Percentiles rank a stretch among this genome's conserved stretches.
Evolutionary conservation across 1,139 yeast species (phyloP).

Genomic region (Candida tropicalis): DNA sequence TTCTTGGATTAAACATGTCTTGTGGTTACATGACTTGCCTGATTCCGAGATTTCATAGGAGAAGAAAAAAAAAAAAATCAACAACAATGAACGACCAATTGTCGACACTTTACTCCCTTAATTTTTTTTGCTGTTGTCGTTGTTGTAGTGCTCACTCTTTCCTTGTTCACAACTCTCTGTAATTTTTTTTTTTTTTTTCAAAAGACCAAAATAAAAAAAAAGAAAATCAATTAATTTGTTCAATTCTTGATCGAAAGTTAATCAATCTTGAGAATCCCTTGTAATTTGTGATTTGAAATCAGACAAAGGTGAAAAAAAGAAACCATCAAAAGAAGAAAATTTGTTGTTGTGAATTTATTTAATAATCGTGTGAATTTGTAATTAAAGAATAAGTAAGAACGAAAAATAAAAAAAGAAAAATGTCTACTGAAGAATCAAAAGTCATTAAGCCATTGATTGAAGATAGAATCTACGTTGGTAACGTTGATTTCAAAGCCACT

Average conservation of each 20-base stretch:
- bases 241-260: constrained; percentile 4
- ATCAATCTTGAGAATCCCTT: constrained; percentile 4
- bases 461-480: constrained; percentile 53
- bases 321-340: not conserved
- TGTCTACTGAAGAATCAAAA: constrained; percentile 21
- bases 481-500: constrained; percentile 53
- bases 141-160: not conserved
- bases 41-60: not conserved
- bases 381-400: not conserved
- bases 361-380: too few species aligned
- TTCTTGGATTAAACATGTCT: too few species aligned
- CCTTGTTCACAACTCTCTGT: not conserved
- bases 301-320: constrained; percentile 2
- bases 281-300: constrained; percentile 4
- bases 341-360: constrained; percentile 1
- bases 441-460: constrained; percentile 34
- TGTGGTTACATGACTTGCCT: too few species aligned
- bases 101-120: not conserved
- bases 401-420: constrained; percentile 2
- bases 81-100: not conserved
- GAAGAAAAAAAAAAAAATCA: not conserved
- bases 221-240: constrained; percentile 3
- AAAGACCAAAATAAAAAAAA: too few species aligned
- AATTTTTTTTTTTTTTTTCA: not conserved
- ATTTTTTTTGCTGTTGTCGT: not conserved